Evolutionary conservation across 306 rosid genomes (phyloP).

Genomic region (Cucumis sativus): Cucumber_9930_V3 NC_026657.2:11397001-11397500

Average conservation of each 20-base stretch:
- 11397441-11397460: too few relatives aligned
- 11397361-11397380: too few relatives aligned
- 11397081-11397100: not conserved
- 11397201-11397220: not conserved
- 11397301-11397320: too few relatives aligned
- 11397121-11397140: not conserved
- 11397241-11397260: too few relatives aligned
- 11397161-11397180: not conserved
- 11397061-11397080: not conserved
- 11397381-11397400: too few relatives aligned
- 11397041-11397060: not conserved
- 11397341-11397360: too few relatives aligned
- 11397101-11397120: not conserved
- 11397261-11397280: too few relatives aligned
- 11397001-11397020: constrained; percentile 7
- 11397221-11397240: not conserved
- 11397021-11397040: constrained; percentile 8
- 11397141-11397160: not conserved
- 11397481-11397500: too few relatives aligned
- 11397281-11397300: too few relatives aligned
- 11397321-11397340: too few relatives aligned
- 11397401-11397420: too few relatives aligned
- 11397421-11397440: too few relatives aligned
- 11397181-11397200: not conserved
- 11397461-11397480: not conserved